These are phyloP conservation scores for Heliamphora exappendiculata DNA, from an alignment of 148 eudicot genomes.

Conservation along the genomic window DNA sequence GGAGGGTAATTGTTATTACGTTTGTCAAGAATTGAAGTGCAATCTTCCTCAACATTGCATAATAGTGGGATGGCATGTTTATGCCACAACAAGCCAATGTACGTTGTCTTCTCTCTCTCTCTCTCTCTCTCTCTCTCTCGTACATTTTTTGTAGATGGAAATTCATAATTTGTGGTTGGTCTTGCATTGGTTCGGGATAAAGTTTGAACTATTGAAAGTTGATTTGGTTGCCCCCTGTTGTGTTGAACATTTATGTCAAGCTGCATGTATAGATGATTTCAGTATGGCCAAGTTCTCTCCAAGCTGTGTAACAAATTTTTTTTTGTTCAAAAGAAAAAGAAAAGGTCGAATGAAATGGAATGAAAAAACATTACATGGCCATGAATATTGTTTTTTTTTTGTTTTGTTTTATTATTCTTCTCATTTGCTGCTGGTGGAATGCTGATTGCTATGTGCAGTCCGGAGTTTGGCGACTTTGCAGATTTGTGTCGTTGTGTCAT, in stretches of 20 bases:
- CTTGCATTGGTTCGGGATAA: background rate
- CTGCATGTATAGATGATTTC: slow-evolving; percentile 10
- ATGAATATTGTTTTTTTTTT: background rate
- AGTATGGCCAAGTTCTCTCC: slow-evolving; percentile 3
- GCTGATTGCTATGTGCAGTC: background rate
- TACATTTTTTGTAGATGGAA: background rate
- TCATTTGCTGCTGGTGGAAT: background rate
- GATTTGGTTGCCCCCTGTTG: background rate
- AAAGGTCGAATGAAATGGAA: background rate
- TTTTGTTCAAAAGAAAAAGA: background rate
- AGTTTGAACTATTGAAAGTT: background rate
- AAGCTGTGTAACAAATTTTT: background rate
- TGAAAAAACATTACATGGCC: background rate
- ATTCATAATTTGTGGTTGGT: slow-evolving; percentile 5
- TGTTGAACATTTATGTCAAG: background rate
- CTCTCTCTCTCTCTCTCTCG: background rate
- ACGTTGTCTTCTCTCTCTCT: slow-evolving; percentile 2
- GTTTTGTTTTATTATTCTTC: background rate
- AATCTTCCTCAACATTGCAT: background rate
- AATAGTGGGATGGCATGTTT: background rate
- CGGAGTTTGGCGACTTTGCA: no score
- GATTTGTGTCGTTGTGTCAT: no score
- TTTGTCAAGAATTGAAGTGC: background rate
- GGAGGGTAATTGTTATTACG: background rate
- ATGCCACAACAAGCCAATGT: background rate